A percentile compares a stretch with the other conserved stretches of the same genome.
Evolutionary conservation across 2,329 filamentous ascomycete genomes (phyloP).

Genomic region (Sphaerostilbella broomeana): DNA sequence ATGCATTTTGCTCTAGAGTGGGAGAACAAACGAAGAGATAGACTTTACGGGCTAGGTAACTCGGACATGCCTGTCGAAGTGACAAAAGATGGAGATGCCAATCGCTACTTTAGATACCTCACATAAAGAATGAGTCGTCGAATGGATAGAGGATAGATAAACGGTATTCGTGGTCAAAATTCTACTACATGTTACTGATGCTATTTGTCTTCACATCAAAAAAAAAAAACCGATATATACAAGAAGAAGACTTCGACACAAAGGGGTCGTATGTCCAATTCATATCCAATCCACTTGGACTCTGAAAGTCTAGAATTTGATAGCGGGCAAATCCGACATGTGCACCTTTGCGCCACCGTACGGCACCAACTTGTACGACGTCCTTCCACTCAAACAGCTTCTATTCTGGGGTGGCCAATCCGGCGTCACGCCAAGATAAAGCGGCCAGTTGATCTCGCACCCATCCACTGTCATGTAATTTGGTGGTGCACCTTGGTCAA

Average conservation of each 20-base stretch:
- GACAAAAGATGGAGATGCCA: constrained; percentile 15
- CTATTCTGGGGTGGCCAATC: constrained; percentile 18
- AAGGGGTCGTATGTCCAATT: background rate
- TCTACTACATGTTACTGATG: background rate
- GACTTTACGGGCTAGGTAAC: constrained; percentile 11
- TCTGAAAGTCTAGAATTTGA: constrained; percentile 5
- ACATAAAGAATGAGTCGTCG: constrained; percentile 6
- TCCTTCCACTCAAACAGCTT: constrained; percentile 22
- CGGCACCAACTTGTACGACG: constrained; percentile 33
- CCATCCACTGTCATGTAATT: constrained; percentile 31
- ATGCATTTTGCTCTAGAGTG: constrained; percentile 13
- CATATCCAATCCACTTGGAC: background rate
- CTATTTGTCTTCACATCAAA: background rate
- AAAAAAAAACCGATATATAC: background rate
- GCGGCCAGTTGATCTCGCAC: constrained; percentile 30
- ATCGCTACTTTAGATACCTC: constrained; percentile 17
- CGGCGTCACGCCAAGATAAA: constrained; percentile 26
- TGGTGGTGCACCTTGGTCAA: constrained; percentile 25
- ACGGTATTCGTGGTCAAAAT: background rate
- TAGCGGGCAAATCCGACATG: constrained; percentile 26
- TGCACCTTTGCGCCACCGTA: constrained; percentile 41
- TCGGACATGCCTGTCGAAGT: constrained; percentile 13
- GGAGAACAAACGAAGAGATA: constrained; percentile 16
- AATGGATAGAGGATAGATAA: background rate
- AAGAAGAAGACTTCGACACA: too few species aligned